Conservation (phyloP, 2,329 filamentous ascomycete species). For the Aureobasidium mangrovei region DNA sequence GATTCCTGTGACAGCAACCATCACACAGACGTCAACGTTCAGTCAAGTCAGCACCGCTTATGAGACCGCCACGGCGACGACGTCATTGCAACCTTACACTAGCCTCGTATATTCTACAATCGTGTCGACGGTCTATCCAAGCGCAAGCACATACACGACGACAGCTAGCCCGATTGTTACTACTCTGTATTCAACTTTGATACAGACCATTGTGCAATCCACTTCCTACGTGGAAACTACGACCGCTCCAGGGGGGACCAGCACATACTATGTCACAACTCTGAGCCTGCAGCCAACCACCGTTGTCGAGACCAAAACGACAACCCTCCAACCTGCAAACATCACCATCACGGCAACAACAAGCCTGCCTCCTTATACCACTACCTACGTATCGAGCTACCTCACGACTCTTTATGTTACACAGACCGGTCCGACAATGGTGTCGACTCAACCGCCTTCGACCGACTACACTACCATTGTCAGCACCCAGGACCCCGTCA, state of each 20-base stretch:
- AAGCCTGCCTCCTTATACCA: neutral
- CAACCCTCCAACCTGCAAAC: neutral
- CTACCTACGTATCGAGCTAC: slow-evolving; percentile 1
- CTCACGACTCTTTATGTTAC: neutral
- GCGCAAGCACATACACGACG: neutral
- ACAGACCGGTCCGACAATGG: neutral
- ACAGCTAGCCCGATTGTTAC: neutral
- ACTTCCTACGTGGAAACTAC: neutral
- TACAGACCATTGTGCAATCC: neutral
- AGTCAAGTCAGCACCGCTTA: neutral
- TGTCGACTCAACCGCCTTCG: neutral
- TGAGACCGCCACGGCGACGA: neutral
- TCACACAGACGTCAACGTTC: neutral
- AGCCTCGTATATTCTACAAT: neutral
- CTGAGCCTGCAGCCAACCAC: neutral
- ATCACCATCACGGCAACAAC: neutral
- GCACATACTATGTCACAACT: neutral
- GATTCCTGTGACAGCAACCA: neutral
- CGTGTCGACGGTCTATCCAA: neutral
- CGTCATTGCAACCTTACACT: neutral
- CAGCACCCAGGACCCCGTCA: neutral
- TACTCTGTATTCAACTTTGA: neutral
- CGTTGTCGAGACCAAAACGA: neutral
- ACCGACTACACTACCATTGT: slow-evolving; percentile 2
- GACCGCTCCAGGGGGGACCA: neutral